Evolutionary conservation across 1,284 basidiomycete genomes (phyloP).

Genomic region (Irpex sp.): DNA sequence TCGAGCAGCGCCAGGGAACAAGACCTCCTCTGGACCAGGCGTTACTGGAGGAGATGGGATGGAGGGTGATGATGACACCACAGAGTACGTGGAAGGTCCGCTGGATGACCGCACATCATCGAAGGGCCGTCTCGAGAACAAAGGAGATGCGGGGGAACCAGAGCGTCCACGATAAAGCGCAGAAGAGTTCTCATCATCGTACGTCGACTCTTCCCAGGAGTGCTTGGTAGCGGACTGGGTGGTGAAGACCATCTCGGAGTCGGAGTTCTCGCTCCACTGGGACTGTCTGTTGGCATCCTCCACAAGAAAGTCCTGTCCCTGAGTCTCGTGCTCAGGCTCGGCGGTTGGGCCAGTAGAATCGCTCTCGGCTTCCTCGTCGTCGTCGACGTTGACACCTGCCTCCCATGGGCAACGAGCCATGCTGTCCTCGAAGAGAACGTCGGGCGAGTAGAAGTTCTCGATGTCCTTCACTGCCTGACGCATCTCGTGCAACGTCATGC

Average conservation of each 20-base stretch:
- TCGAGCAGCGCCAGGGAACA: conserved; percentile 31
- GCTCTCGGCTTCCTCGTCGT: conserved; percentile 20
- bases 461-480: conserved; percentile 65
- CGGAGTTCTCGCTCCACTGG: conserved; percentile 61
- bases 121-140: conserved; percentile 22
- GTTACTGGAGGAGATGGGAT: conserved; percentile 32
- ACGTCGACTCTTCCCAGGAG: conserved; percentile 33
- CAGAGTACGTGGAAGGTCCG: conserved; percentile 25
- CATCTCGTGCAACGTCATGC: conserved; percentile 68
- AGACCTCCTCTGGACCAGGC: conserved; percentile 43
- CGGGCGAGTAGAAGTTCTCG: conserved; percentile 64
- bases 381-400: conserved; percentile 60
- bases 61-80: conserved; percentile 25
- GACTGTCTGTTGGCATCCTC: conserved; percentile 1
- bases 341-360: neutral
- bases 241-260: conserved; percentile 58
- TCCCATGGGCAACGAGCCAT: conserved; percentile 82
- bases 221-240: conserved; percentile 33
- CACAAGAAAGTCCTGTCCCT: conserved; percentile 6
- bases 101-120: conserved; percentile 21
- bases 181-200: conserved; percentile 21
- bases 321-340: conserved; percentile 4
- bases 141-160: conserved; percentile 20
- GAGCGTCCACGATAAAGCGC: conserved; percentile 23
- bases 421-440: conserved; percentile 72